phyloP scores from a whole-genome alignment of 331 rosid species.

The Phaseolus coccineus region DNA sequence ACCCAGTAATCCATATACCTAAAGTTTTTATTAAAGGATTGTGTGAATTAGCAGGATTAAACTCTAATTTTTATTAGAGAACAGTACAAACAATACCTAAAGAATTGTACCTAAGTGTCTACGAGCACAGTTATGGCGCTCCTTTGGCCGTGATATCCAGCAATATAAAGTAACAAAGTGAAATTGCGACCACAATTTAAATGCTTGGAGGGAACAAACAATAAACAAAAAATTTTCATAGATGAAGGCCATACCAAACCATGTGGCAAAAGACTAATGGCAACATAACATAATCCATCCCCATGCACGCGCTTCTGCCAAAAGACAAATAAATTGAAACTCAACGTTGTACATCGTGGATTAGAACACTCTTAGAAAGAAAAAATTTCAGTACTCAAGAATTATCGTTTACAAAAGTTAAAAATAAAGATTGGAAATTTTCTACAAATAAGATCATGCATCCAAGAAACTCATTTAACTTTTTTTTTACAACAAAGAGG shows the following conservation, averaged over 20 bases:
- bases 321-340: constrained; percentile 25
- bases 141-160: not conserved
- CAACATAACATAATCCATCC: constrained; percentile 54
- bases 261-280: constrained; percentile 53
- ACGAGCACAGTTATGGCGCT: not conserved
- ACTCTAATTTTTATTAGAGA: too few species aligned
- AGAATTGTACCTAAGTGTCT: not conserved
- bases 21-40: too few species aligned
- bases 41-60: too few species aligned
- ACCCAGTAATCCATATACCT: too few species aligned
- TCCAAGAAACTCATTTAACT: too few species aligned
- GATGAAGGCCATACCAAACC: constrained; percentile 61
- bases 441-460: too few species aligned
- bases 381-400: too few species aligned
- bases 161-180: too few species aligned
- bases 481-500: not conserved
- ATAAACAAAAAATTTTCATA: not conserved
- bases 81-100: too few species aligned
- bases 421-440: too few species aligned
- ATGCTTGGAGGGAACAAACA: not conserved
- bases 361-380: not conserved
- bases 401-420: too few species aligned
- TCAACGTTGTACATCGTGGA: constrained; percentile 1
- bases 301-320: constrained; percentile 51
- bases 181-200: not conserved